phyloP scores from a whole-genome alignment of 805 yeast species.

The Candida montana region DNA sequence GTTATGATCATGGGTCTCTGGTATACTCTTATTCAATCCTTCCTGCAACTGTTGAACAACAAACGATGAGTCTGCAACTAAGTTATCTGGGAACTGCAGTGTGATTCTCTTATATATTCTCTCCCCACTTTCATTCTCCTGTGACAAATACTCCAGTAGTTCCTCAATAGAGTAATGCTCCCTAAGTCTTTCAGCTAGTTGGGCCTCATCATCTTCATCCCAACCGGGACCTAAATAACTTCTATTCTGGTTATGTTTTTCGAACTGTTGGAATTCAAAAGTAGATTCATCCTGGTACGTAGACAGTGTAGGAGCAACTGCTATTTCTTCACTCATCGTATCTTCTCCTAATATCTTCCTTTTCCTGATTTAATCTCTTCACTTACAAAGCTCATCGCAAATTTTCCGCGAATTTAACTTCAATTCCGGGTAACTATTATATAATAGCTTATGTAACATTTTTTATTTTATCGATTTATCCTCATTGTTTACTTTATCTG shows the following conservation, averaged over 20 bases:
- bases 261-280: slow-evolving; percentile 43
- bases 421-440: too few relatives aligned
- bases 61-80: slow-evolving; percentile 73
- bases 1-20: neutral
- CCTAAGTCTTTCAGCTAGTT: slow-evolving; percentile 26
- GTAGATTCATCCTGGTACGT: slow-evolving; percentile 62
- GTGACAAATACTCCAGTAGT: slow-evolving; percentile 35
- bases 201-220: slow-evolving; percentile 13
- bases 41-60: slow-evolving; percentile 53
- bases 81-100: slow-evolving; percentile 82
- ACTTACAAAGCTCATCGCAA: too few relatives aligned
- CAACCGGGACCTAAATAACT: slow-evolving; percentile 26
- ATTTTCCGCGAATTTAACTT: too few relatives aligned
- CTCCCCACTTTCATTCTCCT: slow-evolving; percentile 25
- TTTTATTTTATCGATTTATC: too few relatives aligned
- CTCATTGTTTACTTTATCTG: too few relatives aligned
- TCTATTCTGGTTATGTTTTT: slow-evolving; percentile 23
- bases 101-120: slow-evolving; percentile 51
- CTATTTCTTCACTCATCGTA: slow-evolving; percentile 3
- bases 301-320: slow-evolving; percentile 66
- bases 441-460: too few relatives aligned
- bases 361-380: neutral
- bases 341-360: neutral
- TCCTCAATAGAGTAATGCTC: slow-evolving; percentile 53
- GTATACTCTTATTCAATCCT: slow-evolving; percentile 1